Evolutionary conservation across 345 rosid species (phyloP).

Genomic region (Erodium maritimum): DNA sequence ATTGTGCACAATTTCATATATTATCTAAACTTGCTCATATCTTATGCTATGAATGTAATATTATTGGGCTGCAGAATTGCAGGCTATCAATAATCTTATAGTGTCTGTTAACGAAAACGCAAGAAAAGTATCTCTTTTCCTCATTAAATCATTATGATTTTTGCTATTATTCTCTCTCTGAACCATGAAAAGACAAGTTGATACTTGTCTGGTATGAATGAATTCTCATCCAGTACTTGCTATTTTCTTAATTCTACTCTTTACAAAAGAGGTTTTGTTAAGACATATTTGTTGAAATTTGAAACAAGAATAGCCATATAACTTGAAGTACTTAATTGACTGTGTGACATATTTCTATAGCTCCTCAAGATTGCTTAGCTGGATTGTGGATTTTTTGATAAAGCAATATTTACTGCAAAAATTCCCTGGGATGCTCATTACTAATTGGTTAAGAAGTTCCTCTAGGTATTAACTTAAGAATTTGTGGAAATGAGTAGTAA

Average conservation of each 20-base stretch:
- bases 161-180: not conserved
- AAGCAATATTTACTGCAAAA: no score
- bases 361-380: no score
- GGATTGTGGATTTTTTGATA: no score
- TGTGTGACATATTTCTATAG: no score
- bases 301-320: not conserved
- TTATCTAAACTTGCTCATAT: not conserved
- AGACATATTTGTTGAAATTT: not conserved
- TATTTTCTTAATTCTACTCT: not conserved
- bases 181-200: not conserved
- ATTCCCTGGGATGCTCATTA: no score
- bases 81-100: not conserved
- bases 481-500: no score
- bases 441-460: no score
- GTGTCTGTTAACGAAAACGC: not conserved
- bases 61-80: not conserved
- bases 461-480: no score
- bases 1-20: not conserved
- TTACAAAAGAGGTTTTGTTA: not conserved
- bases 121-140: not conserved
- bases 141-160: no score
- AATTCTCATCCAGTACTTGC: not conserved
- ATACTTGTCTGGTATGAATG: not conserved
- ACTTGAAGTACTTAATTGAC: not conserved
- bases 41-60: not conserved